A percentile compares a stretch with the other conserved stretches of the same genome.
These are phyloP conservation scores for Rhamnella rubrinervis DNA, from an alignment of 331 rosid species.

Conservation along the genomic window DNA sequence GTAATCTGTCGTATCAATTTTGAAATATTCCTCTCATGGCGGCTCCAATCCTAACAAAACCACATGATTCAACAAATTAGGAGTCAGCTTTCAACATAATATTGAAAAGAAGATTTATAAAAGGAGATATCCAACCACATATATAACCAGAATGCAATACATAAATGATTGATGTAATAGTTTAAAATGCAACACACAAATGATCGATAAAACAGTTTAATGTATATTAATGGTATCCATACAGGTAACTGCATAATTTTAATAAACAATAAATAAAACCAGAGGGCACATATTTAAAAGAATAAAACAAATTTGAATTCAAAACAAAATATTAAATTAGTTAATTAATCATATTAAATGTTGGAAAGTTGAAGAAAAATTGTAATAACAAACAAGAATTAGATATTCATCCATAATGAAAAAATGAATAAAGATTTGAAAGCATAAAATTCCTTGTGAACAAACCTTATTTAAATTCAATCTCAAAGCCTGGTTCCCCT, in stretches of 20 bases:
- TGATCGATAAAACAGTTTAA: too few relatives aligned
- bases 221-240: not conserved
- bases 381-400: not conserved
- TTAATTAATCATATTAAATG: too few relatives aligned
- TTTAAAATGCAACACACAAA: too few relatives aligned
- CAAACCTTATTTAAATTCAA: slow-evolving; percentile 54
- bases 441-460: slow-evolving; percentile 10
- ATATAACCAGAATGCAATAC: too few relatives aligned
- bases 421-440: slow-evolving; percentile 1
- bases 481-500: slow-evolving; percentile 49
- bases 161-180: too few relatives aligned
- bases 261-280: too few relatives aligned
- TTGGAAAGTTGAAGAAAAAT: not conserved
- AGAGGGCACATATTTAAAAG: too few relatives aligned
- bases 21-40: slow-evolving; percentile 48
- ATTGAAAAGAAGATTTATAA: not conserved
- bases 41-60: slow-evolving; percentile 47
- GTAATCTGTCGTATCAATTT: slow-evolving; percentile 60
- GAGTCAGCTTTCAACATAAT: not conserved
- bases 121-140: too few relatives aligned
- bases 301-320: too few relatives aligned
- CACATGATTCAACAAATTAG: not conserved
- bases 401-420: not conserved
- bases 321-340: too few relatives aligned
- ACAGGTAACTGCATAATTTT: too few relatives aligned